Evolutionary conservation across 2,329 filamentous ascomycete genomes (phyloP).

Genomic region (Cladobotryum mycophilum): DNA sequence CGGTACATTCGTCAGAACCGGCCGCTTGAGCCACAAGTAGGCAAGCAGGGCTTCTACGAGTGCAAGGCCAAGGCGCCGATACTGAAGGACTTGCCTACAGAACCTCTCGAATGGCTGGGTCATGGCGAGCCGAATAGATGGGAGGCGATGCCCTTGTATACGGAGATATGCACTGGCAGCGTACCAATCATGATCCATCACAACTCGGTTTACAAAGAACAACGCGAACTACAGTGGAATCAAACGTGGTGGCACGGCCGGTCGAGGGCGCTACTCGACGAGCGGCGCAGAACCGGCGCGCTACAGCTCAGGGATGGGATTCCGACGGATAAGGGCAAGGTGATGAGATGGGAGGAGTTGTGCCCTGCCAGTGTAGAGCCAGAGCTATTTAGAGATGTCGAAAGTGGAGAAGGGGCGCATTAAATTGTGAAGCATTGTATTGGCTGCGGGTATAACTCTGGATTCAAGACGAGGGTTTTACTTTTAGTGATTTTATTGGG

Average conservation of each 20-base stretch:
- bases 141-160: constrained; percentile 22
- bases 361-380: constrained; percentile 19
- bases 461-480: not conserved
- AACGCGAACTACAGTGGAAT: constrained; percentile 19
- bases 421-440: not conserved
- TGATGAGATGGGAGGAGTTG: constrained; percentile 18
- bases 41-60: constrained; percentile 16
- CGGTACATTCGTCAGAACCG: constrained; percentile 18
- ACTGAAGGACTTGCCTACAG: constrained; percentile 4
- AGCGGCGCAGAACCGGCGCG: constrained; percentile 9
- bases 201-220: constrained; percentile 18
- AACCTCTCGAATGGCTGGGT: constrained; percentile 1
- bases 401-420: not conserved
- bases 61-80: constrained; percentile 16
- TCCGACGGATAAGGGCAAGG: constrained; percentile 13
- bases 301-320: constrained; percentile 15
- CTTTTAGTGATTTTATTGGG: not conserved
- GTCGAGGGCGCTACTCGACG: constrained; percentile 15
- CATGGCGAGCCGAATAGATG: constrained; percentile 14
- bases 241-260: constrained; percentile 21
- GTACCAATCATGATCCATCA: constrained; percentile 26
- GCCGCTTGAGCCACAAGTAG: constrained; percentile 17
- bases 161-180: constrained; percentile 22
- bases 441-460: not conserved
- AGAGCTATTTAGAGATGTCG: constrained; percentile 21